Evolutionary conservation across 2,329 filamentous ascomycete genomes (phyloP), one percentile per base, ranked within the genome.

Genomic region (Exophiala oligosperma): DNA sequence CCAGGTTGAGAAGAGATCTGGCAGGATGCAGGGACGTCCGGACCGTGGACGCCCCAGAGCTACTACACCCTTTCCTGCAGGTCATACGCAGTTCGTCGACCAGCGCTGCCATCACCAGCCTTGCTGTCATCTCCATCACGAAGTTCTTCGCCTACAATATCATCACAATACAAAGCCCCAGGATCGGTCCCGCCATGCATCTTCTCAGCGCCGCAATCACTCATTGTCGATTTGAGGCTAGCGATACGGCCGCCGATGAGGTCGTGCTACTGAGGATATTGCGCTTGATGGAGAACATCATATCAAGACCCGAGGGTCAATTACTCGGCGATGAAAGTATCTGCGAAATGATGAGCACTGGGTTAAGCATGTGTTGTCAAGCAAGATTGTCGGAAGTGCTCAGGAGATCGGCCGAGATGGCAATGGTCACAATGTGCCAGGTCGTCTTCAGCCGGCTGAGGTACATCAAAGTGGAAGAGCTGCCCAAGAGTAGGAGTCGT

Each of bases 331-430:
- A 99, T 69, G 93, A 97, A 76, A 97, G 93, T 70, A 92, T 99
- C 9, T 99, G 95, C 72, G 92, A 97, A 72, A 97, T 99, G 92
- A 97, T 99, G 93, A 94, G 96, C 72, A 93, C 92, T 1, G 94
- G 93, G 1, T 76, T 99, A 65, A 96, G 92, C 70, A 97, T 99
- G 79, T 99, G 94, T 78, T 99, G 93, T 63, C 92, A 97, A 70
- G 85, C 90, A 55, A 86, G 93, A 55, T 86, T 97, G 61, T 97
- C 92, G 8, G 92, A 97, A 68, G 86, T 97, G 3, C 78, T 99
- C 54, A 86, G 93, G 63, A 84, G 92, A 63, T 96, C 92, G 21
- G 94, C 94, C 1, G 94, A 99, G 74, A 63, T 96, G 70, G 89
- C 92, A 54, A 97, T 99, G 92, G 91, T 97, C 47, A 91, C 91